phyloP scores from a whole-genome alignment of 495 filamentous ascomycete genomes.

The Tuber umbilicatum region DNA sequence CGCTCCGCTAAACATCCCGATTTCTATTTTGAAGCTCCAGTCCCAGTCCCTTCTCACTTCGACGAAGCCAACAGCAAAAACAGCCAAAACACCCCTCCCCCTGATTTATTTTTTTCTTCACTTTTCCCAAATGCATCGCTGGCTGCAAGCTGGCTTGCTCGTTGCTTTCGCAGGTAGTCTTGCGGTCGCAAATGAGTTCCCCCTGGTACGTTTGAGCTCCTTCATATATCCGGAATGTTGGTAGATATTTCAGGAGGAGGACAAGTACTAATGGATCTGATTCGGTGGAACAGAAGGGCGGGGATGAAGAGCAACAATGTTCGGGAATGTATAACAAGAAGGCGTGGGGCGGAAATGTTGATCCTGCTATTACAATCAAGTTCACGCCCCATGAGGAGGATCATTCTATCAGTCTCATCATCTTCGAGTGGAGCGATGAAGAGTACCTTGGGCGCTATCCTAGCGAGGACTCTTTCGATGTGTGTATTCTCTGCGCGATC shows the following conservation, averaged over 20 bases:
- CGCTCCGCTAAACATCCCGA: not conserved
- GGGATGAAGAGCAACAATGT: constrained; percentile 78
- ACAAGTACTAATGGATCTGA: not conserved
- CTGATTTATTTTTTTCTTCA: not conserved
- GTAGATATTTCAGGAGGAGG: not conserved
- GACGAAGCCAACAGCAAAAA: not conserved
- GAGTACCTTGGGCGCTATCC: constrained; percentile 59
- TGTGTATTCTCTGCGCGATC: constrained; percentile 18
- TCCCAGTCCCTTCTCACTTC: not conserved
- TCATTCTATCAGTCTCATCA: constrained; percentile 68
- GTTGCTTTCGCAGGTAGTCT: constrained; percentile 16
- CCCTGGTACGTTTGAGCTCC: constrained; percentile 24
- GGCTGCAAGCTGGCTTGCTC: constrained; percentile 33
- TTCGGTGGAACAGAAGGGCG: constrained; percentile 48
- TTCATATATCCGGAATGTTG: not conserved
- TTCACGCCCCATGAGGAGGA: constrained; percentile 60
- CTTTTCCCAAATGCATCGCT: constrained; percentile 15
- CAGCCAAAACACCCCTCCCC: not conserved
- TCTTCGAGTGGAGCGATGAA: constrained; percentile 91
- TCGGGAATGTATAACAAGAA: constrained; percentile 93
- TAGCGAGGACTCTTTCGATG: constrained; percentile 41
- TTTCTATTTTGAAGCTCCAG: not conserved
- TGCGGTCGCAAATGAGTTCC: constrained; percentile 36
- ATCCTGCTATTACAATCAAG: constrained; percentile 81
- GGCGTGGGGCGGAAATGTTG: constrained; percentile 78